These are phyloP conservation scores for Auxenochlorella protothecoides DNA, from an alignment of 139 green algal species.

Conservation along the genomic window DNA sequence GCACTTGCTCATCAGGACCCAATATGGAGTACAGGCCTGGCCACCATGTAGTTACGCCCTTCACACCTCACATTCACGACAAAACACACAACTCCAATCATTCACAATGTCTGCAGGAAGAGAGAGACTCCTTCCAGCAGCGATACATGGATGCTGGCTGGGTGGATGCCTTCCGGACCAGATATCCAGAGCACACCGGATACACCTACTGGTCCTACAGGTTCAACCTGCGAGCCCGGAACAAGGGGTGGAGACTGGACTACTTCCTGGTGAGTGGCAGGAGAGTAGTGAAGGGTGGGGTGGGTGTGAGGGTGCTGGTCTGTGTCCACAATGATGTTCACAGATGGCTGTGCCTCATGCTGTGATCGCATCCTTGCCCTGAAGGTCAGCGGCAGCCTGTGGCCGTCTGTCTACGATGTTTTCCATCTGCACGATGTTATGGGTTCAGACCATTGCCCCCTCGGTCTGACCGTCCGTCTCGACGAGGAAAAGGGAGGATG, in stretches of 20 bases:
- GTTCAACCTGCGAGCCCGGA: slow-evolving; percentile 29
- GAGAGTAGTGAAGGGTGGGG: too few species aligned
- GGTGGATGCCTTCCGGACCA: slow-evolving; percentile 31
- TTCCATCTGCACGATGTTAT: slow-evolving; percentile 44
- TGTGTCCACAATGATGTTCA: too few species aligned
- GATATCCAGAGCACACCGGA: slow-evolving; percentile 33
- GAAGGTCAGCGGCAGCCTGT: slow-evolving; percentile 7
- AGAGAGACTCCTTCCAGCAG: slow-evolving; percentile 47
- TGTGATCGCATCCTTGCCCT: too few species aligned
- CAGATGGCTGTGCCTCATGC: too few species aligned
- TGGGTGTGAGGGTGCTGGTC: too few species aligned
- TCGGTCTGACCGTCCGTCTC: not conserved
- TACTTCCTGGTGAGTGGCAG: slow-evolving; percentile 50
- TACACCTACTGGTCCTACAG: slow-evolving; percentile 66
- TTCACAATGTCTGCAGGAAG: slow-evolving; percentile 28
- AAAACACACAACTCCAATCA: too few species aligned
- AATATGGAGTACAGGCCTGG: too few species aligned
- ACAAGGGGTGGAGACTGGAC: slow-evolving; percentile 62
- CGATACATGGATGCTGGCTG: not conserved
- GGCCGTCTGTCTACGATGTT: slow-evolving; percentile 34
- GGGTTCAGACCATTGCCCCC: slow-evolving; percentile 26
- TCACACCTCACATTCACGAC: too few species aligned
- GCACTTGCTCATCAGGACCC: too few species aligned
- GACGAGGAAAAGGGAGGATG: too few species aligned
- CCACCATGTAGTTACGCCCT: too few species aligned